A percentile compares a stretch with the other conserved stretches of the same genome.
Evolutionary conservation across 1,284 basidiomycete genomes (phyloP).

Genomic region (Malassezia caprae): DNA sequence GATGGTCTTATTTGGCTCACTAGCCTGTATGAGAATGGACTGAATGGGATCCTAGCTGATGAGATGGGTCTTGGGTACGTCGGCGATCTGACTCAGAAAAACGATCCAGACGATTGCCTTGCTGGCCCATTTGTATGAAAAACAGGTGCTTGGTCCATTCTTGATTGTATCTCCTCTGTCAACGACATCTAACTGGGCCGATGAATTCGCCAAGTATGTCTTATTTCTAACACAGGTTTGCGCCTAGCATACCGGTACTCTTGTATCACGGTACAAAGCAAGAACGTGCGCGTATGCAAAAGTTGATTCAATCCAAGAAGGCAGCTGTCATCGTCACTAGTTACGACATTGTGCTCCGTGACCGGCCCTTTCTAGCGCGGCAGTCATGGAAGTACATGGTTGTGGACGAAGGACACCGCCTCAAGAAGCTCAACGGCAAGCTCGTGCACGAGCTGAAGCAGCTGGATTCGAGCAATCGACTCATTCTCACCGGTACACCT

Average conservation of each 20-base stretch:
- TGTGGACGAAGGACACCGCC: conserved; percentile 85
- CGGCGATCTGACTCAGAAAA: conserved; percentile 49
- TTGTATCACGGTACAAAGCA: conserved; percentile 79
- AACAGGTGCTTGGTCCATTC: conserved; percentile 66
- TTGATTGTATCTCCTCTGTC: conserved; percentile 83
- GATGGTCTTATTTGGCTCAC: conserved; percentile 96
- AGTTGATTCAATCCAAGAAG: not conserved
- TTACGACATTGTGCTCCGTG: conserved; percentile 75
- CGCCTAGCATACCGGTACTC: conserved; percentile 60
- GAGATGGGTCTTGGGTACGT: conserved; percentile 72
- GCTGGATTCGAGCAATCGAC: conserved; percentile 70
- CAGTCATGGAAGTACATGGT: conserved; percentile 66
- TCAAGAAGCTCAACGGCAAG: conserved; percentile 78
- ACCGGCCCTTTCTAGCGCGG: conserved; percentile 29
- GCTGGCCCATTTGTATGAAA: conserved; percentile 72
- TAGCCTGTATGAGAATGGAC: conserved; percentile 78
- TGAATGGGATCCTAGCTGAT: conserved; percentile 80
- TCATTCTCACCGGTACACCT: conserved; percentile 88
- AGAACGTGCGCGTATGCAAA: conserved; percentile 65
- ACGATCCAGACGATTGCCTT: conserved; percentile 89
- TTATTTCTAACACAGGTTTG: conserved; percentile 56
- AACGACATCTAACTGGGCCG: conserved; percentile 81
- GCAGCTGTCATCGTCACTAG: conserved; percentile 65
- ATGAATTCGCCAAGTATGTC: conserved; percentile 72
- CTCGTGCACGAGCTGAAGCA: conserved; percentile 84